phyloP scores from a whole-genome alignment of 306 rosid species.

The Pyrus bretschneideri region DNA sequence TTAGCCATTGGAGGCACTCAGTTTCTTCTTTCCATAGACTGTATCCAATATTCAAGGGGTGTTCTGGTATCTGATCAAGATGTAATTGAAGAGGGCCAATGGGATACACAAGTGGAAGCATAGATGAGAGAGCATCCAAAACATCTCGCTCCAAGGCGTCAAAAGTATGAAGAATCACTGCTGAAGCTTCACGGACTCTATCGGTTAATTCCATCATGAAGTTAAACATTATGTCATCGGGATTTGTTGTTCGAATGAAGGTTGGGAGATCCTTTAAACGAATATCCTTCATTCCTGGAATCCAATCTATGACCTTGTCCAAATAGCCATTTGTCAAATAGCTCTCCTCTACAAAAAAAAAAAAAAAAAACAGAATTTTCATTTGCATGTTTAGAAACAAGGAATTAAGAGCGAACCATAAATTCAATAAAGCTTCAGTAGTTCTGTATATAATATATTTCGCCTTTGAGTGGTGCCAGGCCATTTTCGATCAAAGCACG shows the following conservation, averaged over 20 bases:
- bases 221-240: not conserved
- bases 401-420: not conserved
- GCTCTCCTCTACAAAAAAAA: not conserved
- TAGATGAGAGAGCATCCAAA: not conserved
- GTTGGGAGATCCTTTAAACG: not conserved
- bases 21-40: not conserved
- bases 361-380: not conserved
- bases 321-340: not conserved
- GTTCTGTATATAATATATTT: not conserved
- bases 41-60: not conserved
- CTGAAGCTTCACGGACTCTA: not conserved
- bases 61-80: not conserved
- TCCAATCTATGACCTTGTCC: not conserved
- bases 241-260: not conserved
- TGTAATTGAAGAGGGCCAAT: not conserved
- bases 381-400: not conserved
- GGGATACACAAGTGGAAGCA: not conserved
- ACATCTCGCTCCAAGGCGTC: not conserved
- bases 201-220: not conserved
- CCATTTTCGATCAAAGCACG: not conserved
- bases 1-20: not conserved
- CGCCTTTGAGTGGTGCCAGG: conserved; percentile 21
- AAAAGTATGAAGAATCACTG: not conserved
- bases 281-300: not conserved
- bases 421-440: not conserved